Evolutionary conservation across 345 rosid genomes (phyloP), one percentile per base, ranked within the genome.

Genomic region (Eucalyptus brandiana): DNA sequence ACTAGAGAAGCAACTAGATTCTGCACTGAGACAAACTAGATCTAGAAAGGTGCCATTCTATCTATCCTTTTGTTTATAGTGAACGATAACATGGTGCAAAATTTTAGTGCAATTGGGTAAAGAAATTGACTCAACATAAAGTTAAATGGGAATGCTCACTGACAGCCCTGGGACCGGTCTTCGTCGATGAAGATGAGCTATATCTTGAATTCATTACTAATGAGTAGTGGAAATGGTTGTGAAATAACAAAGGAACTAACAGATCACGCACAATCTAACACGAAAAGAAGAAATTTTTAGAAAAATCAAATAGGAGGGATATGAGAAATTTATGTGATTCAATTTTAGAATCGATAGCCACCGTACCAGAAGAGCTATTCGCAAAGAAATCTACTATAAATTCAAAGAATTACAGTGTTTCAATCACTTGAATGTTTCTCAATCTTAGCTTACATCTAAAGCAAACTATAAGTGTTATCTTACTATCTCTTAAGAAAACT

Each of bases 21-120:
- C 28, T n/a, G 91, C 91, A 50, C 89, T 93, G 48, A 56, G 86
- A 28, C 47, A 80, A 56, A 90, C 58, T 62, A 94, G 90, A 91
- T 92, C 92, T 54, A 90, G 90, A 88, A 92, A 94, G 95, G 94
- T 93, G 67, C 40, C 15, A 24, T 48, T 62, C 42, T 42, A 91
- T 87, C 56, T 58, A 83, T 87, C 62, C 62, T 47, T 69, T 32
- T 90, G 85, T 40, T 76, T 76, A 76, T 14, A 6, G 47, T 76
- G 83, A 76, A 76, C 47, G 13, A 40, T 40, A 40, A 40, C 3
- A 40, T 12, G 85, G 85, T 76, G 85, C 28, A 40, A 76, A 76
- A 76, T 37, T 76, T 76, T 21, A 76, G 30, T 12, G 83, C 30
- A 76, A 12, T 76, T 12, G 47, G 40, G 47, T 76, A 37, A 76